A percentile compares a stretch with the other conserved stretches of the same genome.
Evolutionary conservation across 176 grass and related monocot species (phyloP).

Genomic region (Aegilops speltoides): DNA sequence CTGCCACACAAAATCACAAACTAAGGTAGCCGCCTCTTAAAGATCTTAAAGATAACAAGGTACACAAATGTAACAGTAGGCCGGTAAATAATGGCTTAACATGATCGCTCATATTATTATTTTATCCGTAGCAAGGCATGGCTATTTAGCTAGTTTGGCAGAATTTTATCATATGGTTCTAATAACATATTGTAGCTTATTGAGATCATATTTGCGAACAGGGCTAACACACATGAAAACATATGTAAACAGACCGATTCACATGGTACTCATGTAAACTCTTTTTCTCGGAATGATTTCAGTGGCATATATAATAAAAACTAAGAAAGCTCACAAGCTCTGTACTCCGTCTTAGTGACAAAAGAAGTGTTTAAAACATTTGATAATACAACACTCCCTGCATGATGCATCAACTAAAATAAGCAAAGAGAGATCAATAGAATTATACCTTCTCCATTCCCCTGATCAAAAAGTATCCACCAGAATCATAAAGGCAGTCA

Average conservation of each 20-base stretch:
- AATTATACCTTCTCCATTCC: slow-evolving; percentile 95
- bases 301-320: neutral
- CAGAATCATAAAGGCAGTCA: slow-evolving; percentile 89
- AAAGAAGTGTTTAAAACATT: slow-evolving; percentile 6
- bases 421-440: slow-evolving; percentile 20
- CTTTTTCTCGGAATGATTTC: neutral
- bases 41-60: neutral
- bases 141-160: neutral
- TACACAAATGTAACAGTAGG: neutral
- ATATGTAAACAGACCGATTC: neutral
- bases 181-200: slow-evolving; percentile 3
- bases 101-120: neutral
- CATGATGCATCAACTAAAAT: slow-evolving; percentile 18
- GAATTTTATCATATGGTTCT: neutral
- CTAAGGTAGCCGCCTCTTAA: neutral
- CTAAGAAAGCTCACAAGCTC: neutral
- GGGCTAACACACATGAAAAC: neutral
- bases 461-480: slow-evolving; percentile 98
- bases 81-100: neutral
- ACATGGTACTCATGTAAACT: neutral
- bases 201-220: neutral
- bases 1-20: neutral
- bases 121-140: neutral
- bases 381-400: neutral
- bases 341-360: neutral